A percentile compares a stretch with the other conserved stretches of the same genome.
phyloP scores from a whole-genome alignment of 2,329 filamentous ascomycete genomes.

The Emericellopsis cladophorae region DNA sequence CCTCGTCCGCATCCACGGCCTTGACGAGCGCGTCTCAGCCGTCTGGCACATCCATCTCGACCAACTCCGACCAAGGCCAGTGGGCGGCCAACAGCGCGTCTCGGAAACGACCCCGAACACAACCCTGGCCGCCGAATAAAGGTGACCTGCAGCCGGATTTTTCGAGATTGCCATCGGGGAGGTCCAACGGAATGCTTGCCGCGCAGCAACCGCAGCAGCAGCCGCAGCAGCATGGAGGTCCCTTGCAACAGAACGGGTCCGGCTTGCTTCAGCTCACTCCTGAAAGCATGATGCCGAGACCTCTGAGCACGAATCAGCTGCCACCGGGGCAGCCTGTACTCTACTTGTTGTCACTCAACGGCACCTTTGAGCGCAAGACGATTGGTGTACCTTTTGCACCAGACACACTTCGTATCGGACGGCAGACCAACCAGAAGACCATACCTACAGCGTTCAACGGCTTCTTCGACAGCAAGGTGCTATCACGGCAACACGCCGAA shows the following conservation, averaged over 20 bases:
- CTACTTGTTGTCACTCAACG: conserved; percentile 81
- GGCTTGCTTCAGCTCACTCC: conserved; percentile 17
- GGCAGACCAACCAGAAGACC: conserved; percentile 95
- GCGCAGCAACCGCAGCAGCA: conserved; percentile 9
- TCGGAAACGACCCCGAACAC: conserved; percentile 36
- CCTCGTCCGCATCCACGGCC: conserved; percentile 50
- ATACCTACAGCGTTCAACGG: conserved; percentile 83
- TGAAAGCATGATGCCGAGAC: conserved; percentile 41
- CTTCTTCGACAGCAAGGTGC: conserved; percentile 95
- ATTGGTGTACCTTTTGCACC: conserved; percentile 87
- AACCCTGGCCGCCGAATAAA: conserved; percentile 35
- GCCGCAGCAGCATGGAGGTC: conserved; percentile 10
- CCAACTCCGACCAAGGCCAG: conserved; percentile 33
- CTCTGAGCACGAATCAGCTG: conserved; percentile 43
- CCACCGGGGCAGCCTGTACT: conserved; percentile 63
- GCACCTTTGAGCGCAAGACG: conserved; percentile 93
- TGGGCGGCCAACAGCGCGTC: conserved; percentile 33
- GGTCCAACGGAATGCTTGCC: conserved; percentile 26
- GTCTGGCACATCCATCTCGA: conserved; percentile 43
- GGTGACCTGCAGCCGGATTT: conserved; percentile 34
- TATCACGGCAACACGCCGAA: conserved; percentile 92
- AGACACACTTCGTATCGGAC: conserved; percentile 88
- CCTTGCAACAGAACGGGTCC: conserved; percentile 16
- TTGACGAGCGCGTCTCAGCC: conserved; percentile 46
- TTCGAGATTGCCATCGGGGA: conserved; percentile 28